Percentiles rank a stretch among this genome's conserved stretches.
Conservation (phyloP, 2,329 filamentous ascomycete genomes). For the Calonectria leucothoes region DNA sequence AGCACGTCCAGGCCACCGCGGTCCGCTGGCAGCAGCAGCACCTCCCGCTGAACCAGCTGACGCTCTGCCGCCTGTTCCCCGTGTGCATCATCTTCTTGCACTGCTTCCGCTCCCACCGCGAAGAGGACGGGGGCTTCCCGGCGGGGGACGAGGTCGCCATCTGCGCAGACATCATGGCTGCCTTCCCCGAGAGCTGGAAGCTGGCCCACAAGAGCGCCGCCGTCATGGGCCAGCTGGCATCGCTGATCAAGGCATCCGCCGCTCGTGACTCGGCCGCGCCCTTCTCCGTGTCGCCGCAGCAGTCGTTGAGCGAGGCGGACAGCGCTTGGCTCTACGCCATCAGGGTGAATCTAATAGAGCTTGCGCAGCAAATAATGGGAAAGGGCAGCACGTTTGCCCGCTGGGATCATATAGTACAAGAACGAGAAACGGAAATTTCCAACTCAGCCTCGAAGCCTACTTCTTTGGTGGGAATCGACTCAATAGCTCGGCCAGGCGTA, state of each 20-base stretch:
- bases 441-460: background rate
- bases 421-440: background rate
- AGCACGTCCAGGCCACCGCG: slow-evolving; percentile 55
- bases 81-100: slow-evolving; percentile 51
- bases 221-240: slow-evolving; percentile 42
- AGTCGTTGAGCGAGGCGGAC: background rate
- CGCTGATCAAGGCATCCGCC: slow-evolving; percentile 22
- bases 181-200: slow-evolving; percentile 50
- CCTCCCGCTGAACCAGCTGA: slow-evolving; percentile 56
- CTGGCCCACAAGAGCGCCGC: slow-evolving; percentile 48
- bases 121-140: slow-evolving; percentile 29
- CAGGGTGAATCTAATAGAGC: background rate
- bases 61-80: slow-evolving; percentile 52
- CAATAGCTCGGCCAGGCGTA: background rate
- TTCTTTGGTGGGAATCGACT: background rate
- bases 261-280: background rate
- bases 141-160: slow-evolving; percentile 48
- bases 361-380: slow-evolving; percentile 3
- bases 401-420: background rate
- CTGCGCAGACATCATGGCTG: slow-evolving; percentile 49
- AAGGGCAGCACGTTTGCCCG: background rate
- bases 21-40: slow-evolving; percentile 55
- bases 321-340: background rate
- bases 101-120: slow-evolving; percentile 19
- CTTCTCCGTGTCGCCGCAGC: background rate